phyloP scores from a whole-genome alignment of 2,329 filamentous ascomycete genomes.

The Pezicula carpinea region DNA sequence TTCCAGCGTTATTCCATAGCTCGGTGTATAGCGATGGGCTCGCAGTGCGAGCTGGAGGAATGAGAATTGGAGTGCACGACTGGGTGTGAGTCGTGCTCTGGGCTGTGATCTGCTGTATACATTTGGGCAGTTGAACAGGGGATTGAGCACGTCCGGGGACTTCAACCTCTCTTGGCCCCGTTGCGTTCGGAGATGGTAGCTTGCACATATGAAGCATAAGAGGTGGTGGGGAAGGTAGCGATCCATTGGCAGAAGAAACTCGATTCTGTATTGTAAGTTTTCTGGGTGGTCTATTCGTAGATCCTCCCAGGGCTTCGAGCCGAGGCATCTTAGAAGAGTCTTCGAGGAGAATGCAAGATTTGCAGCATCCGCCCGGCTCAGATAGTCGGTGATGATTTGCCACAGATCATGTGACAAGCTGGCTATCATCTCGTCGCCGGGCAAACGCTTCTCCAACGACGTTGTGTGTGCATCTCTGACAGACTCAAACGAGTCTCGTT shows the following conservation, averaged over 20 bases:
- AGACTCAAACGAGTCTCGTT: conserved; percentile 24
- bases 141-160: conserved; percentile 48
- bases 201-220: conserved; percentile 52
- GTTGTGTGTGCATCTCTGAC: conserved; percentile 7
- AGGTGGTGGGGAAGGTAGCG: conserved; percentile 47
- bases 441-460: conserved; percentile 12
- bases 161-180: conserved; percentile 49
- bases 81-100: conserved; percentile 47
- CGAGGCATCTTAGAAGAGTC: conserved; percentile 38
- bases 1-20: conserved; percentile 42
- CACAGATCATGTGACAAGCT: conserved; percentile 42
- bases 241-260: conserved; percentile 49
- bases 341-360: conserved; percentile 44
- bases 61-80: conserved; percentile 50
- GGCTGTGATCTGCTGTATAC: conserved; percentile 40
- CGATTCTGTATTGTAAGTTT: conserved; percentile 40
- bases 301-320: conserved; percentile 32
- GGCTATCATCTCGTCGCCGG: conserved; percentile 38
- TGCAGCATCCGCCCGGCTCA: conserved; percentile 42
- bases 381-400: conserved; percentile 35
- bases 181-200: conserved; percentile 49
- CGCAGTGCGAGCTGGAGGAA: conserved; percentile 54
- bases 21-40: conserved; percentile 39
- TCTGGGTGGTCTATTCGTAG: conserved; percentile 32
- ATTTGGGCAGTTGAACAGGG: conserved; percentile 51